Evolutionary conservation across 108 stramenopile species (phyloP).

Genomic region (Fragilaria crotonensis): DNA sequence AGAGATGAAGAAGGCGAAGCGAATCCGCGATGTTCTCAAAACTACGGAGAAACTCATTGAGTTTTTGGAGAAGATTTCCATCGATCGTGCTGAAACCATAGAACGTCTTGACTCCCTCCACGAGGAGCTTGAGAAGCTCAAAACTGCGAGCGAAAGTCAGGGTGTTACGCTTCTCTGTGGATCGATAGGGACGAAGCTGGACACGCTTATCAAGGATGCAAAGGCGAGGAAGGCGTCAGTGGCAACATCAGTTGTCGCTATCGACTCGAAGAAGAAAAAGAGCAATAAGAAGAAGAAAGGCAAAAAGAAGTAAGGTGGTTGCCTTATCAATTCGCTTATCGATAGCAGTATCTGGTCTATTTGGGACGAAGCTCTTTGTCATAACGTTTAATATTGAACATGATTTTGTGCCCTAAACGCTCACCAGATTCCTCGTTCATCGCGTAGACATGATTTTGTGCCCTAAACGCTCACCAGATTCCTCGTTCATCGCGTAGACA

Average conservation of each 20-base stretch:
- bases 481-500: too few species aligned
- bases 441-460: too few species aligned
- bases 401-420: too few species aligned
- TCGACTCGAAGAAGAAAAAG: conserved; percentile 5
- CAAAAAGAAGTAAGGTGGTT: conserved; percentile 13
- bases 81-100: background rate
- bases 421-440: too few species aligned
- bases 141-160: conserved; percentile 13
- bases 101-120: conserved; percentile 10
- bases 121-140: background rate
- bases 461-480: too few species aligned
- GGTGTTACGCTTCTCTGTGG: conserved; percentile 10
- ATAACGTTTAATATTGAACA: too few species aligned
- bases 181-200: conserved; percentile 6
- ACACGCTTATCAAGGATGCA: conserved; percentile 8
- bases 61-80: conserved; percentile 4
- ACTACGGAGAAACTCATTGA: conserved; percentile 37
- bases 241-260: background rate
- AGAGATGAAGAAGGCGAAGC: conserved; percentile 52
- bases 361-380: too few species aligned
- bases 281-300: conserved; percentile 48
- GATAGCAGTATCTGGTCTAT: too few species aligned
- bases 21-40: conserved; percentile 34
- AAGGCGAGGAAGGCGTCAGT: conserved; percentile 4
- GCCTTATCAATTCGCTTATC: background rate